Evolutionary conservation across 2,329 filamentous ascomycete genomes (phyloP), one percentile per base, ranked within the genome.

Genomic region (Knufia fluminis): DNA sequence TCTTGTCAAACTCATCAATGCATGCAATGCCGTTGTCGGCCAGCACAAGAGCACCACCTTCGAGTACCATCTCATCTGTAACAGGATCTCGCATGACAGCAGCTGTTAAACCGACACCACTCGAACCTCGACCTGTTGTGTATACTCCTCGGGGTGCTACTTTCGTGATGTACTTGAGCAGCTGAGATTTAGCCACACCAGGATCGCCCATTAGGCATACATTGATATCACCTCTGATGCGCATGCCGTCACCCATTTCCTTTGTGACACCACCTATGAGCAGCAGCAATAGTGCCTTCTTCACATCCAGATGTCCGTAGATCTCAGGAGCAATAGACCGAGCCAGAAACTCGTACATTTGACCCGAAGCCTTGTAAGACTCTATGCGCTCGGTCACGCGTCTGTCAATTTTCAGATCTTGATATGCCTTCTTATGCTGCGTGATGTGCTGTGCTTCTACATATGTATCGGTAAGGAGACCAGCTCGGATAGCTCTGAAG

Each of bases 201-300:
- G 92, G 92, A 63, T 98, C 92, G 76, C 92, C 92, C 92, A 98
- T 98, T 62, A 98, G 72, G 67, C 92, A 97, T 55, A 98, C 84
- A 70, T 98, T 98, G 74, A 98, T 94, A 64, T 98, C 92, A 61
- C 92, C 92, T 76, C 92, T 88, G 65, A 98, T 98, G 62, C 89
- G 85, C 92, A 98, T 97, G 53, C 92, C 92, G 62, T 98, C 92
- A 46, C 89, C 89, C 78, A 97, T 94, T 62, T 92, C 84, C 69
- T 98, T 98, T 3, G 83, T 92, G 1, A 96, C 91, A 71, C 92
- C 92, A 54, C 92, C 92, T 57, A 98, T 95, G 28, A 98, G 79
- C 24, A 97, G 82, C 3, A 98, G 76, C n/a, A 98, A 78, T 10
- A 98, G 79, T 1, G 92, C 92, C 68, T 98, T 98, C 75, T 98